Evolutionary conservation across 176 grass and related monocot species (phyloP).

Genomic region (Raddia distichophylla): DNA sequence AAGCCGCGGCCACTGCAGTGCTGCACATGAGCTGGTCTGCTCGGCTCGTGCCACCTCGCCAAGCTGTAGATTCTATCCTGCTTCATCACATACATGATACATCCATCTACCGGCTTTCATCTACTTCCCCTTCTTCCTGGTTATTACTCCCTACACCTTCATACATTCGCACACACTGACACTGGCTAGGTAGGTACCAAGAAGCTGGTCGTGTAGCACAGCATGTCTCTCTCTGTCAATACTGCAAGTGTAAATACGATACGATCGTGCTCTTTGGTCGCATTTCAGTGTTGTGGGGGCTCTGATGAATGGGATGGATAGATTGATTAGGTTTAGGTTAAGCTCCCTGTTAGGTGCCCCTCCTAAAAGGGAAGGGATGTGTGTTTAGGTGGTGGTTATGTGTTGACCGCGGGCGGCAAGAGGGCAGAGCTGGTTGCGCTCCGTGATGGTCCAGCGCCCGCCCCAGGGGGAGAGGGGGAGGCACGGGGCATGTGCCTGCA

Average conservation of each 20-base stretch:
- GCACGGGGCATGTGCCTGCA: slow-evolving; percentile 43
- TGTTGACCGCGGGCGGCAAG: slow-evolving; percentile 37
- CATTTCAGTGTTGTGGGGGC: too few species aligned
- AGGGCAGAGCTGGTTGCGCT: not conserved
- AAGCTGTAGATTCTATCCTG: slow-evolving; percentile 32
- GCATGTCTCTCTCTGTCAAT: too few species aligned
- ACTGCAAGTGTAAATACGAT: too few species aligned
- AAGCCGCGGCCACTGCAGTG: not conserved
- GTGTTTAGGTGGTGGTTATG: slow-evolving; percentile 32
- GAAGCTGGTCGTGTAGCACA: too few species aligned
- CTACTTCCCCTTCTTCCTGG: too few species aligned
- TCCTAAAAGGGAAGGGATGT: not conserved
- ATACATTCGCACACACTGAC: too few species aligned
- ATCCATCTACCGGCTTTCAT: too few species aligned
- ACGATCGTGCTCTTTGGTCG: too few species aligned
- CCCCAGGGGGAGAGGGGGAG: not conserved
- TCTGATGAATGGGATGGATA: too few species aligned
- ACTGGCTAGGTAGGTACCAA: too few species aligned
- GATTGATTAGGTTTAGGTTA: not conserved
- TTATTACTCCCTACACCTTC: too few species aligned
- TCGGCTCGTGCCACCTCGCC: not conserved
- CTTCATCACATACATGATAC: not conserved
- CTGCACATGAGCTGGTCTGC: not conserved
- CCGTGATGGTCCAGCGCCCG: slow-evolving; percentile 22
- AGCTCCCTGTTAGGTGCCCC: not conserved